Evolutionary conservation across 192 early-diverging fungal genomes (phyloP), one percentile per base, ranked within the genome.

Genomic region (Podila epicladia): DNA sequence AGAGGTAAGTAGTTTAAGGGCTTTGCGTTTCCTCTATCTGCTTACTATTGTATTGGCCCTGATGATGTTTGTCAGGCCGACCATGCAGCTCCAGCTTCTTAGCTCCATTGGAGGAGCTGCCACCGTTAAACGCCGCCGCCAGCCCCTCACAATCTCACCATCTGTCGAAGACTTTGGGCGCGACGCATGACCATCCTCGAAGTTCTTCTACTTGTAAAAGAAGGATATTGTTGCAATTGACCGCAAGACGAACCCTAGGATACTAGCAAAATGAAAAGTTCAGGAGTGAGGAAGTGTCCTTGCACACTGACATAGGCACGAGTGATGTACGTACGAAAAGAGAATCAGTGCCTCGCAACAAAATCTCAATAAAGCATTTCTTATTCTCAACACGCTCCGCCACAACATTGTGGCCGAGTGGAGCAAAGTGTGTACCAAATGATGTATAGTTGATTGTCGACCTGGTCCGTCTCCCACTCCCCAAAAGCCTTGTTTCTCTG

Each of bases 21-120:
- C 1, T 11, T 6, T 63, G n/a, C n/a, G 51, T 33, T 71, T 64
- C 19, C 38, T 33, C 33, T 3, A 45, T 20, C 20, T 45, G 0
- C 26, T 45, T 48, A 48, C 26, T 22, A 64, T 31, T 48, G 4
- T 20, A 8, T 57, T 53, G 33, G 35, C 48, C 38, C 26, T 41
- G 24, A 61, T 29, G 9, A 20, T 33, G 22, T 50, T 24, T 19
- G 7, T 41, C 24, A 72, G 62, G 62, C 9, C 62, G 1, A 72
- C 62, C 3, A 72, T 64, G 7, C 62, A 72, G 51, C 53, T 72
- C 3, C 62, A 71, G 58, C 45, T 71, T 50, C 32, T 71, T 32
- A 20, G 22, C 28, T 28, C 48, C 5, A n/a, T 71, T n/a, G 70
- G 70, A 8, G 62, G 62, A 64, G 50, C 62, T 2, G 28, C 37